Evolutionary conservation across 1,284 basidiomycete species (phyloP).

Genomic region (Inonotus hispidus): DNA sequence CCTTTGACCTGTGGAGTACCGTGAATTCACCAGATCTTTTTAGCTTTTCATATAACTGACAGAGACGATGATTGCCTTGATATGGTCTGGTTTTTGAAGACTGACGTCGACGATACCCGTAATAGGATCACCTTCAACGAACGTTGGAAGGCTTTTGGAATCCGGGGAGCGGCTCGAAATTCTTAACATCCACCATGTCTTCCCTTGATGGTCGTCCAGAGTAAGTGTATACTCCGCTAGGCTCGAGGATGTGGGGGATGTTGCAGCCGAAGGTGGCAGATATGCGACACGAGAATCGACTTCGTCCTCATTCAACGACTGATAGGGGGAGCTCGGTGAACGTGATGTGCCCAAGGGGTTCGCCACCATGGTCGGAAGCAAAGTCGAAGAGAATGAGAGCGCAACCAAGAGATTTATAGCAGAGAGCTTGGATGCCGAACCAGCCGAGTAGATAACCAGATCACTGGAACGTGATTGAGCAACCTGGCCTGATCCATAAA

Average conservation of each 20-base stretch:
- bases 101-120: constrained; percentile 17
- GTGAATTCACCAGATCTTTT: neutral
- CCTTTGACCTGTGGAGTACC: constrained; percentile 1
- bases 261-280: neutral
- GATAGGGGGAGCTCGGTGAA: neutral
- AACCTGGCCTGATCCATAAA: neutral
- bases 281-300: neutral
- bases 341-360: neutral
- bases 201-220: constrained; percentile 8
- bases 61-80: constrained; percentile 10
- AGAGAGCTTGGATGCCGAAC: neutral
- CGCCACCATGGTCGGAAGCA: neutral
- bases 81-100: constrained; percentile 16
- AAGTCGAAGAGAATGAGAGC: neutral
- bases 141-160: constrained; percentile 10
- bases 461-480: neutral
- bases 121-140: constrained; percentile 17
- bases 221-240: neutral
- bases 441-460: neutral
- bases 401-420: neutral
- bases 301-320: neutral
- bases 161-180: constrained; percentile 7
- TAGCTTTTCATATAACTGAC: neutral
- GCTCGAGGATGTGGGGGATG: neutral
- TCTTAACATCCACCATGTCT: constrained; percentile 14